Conservation (phyloP, 2,329 filamentous ascomycete genomes). For the Hymenoscyphus fructigenus region DNA sequence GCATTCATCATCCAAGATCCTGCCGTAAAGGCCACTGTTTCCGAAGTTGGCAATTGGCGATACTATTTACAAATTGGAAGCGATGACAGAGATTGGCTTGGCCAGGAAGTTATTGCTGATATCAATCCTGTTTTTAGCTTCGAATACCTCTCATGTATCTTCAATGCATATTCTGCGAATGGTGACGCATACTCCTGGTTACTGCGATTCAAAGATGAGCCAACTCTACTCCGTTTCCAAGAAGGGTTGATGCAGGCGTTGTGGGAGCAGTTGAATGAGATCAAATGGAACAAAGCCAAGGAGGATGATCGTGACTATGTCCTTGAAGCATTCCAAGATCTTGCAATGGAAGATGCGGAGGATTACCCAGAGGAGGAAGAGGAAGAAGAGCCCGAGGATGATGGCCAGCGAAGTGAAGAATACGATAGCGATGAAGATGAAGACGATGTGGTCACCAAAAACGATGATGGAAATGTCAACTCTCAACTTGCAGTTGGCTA, state of each 20-base stretch:
- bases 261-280: constrained; percentile 94
- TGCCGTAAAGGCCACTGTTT: constrained; percentile 73
- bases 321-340: constrained; percentile 89
- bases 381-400: constrained; percentile 59
- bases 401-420: constrained; percentile 67
- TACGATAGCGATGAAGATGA: constrained; percentile 78
- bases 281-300: constrained; percentile 92
- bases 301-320: constrained; percentile 93
- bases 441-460: constrained; percentile 66
- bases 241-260: constrained; percentile 92
- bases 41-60: constrained; percentile 79
- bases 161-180: constrained; percentile 91
- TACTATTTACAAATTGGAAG: constrained; percentile 91
- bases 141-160: constrained; percentile 98
- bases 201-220: constrained; percentile 82
- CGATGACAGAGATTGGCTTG: constrained; percentile 78
- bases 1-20: constrained; percentile 81
- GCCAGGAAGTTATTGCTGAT: constrained; percentile 80
- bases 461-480: constrained; percentile 81
- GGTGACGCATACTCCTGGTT: constrained; percentile 95
- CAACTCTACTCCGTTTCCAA: constrained; percentile 81
- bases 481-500: constrained; percentile 94
- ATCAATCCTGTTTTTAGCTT: constrained; percentile 99
- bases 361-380: constrained; percentile 54
- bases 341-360: constrained; percentile 80